Evolutionary conservation across 768 basidiomycete genomes (phyloP).

Genomic region (Boletus speciosus): DNA sequence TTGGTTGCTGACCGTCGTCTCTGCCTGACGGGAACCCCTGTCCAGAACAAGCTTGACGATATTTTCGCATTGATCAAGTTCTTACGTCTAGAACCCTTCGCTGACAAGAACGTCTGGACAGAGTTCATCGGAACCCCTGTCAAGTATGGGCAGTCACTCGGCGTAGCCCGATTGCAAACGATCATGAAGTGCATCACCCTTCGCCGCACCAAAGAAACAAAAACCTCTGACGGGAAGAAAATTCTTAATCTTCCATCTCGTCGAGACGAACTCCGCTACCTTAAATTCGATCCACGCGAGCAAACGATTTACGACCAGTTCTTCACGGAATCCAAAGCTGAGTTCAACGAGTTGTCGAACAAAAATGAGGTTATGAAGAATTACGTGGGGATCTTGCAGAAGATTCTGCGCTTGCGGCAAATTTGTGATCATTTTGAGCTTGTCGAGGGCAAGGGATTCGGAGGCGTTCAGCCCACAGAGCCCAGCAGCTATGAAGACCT

Average conservation of each 20-base stretch:
- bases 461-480: slow-evolving; percentile 46
- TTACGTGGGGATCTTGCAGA: slow-evolving; percentile 95
- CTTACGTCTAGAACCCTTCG: slow-evolving; percentile 84
- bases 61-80: slow-evolving; percentile 97
- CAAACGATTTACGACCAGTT: slow-evolving; percentile 84
- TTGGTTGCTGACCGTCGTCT: slow-evolving; percentile 89
- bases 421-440: slow-evolving; percentile 97
- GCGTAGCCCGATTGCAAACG: slow-evolving; percentile 89
- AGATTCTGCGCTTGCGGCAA: slow-evolving; percentile 92
- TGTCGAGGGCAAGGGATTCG: slow-evolving; percentile 65
- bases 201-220: slow-evolving; percentile 93
- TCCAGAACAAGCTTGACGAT: slow-evolving; percentile 99
- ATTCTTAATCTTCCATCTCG: slow-evolving; percentile 89
- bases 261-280: slow-evolving; percentile 80
- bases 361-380: slow-evolving; percentile 97
- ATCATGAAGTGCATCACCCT: slow-evolving; percentile 97
- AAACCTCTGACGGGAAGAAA: slow-evolving; percentile 70
- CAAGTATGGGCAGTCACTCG: slow-evolving; percentile 86
- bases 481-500: slow-evolving; percentile 70
- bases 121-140: slow-evolving; percentile 91
- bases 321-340: slow-evolving; percentile 86
- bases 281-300: slow-evolving; percentile 82
- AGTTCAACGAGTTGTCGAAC: slow-evolving; percentile 81
- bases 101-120: slow-evolving; percentile 91
- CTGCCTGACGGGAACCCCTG: slow-evolving; percentile 96